Base-by-base conservation (phyloP, 1,284 basidiomycete genomes). In the Mycosarcoma maydis region DNA sequence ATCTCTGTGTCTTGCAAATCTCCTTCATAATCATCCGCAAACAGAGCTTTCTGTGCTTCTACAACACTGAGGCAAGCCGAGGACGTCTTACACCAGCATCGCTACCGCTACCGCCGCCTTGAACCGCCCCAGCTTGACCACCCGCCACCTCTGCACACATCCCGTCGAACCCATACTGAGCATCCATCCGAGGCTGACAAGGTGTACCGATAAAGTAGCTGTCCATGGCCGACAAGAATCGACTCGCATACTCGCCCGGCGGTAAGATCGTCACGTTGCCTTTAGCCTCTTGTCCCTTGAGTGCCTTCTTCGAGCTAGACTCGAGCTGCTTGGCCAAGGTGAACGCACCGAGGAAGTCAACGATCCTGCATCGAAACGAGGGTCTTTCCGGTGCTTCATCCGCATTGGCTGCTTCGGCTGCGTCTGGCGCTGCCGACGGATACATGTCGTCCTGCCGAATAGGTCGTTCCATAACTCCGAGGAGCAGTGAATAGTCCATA, bases 401-500 rank as follows among this genome's bases (percentile, higher is more conserved):
- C 23, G 20, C 29, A 16, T 59, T 50, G 14, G 16, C 33, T 9
- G 47, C 47, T n/a, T 47, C 60, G 10, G 41, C 19, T 16, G 11
- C 27, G 36, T 40, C 24, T 38, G 41, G 34, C 39, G n/a, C 55
- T 3, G 67, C 52, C 2, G 52, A 36, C 16, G 60, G 67, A n/a
- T 66, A 61, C 57, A 66, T 44, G 39, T 71, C 68, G 27, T 65
- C 57, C 14, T 44, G 44, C 5, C 65, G 39, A 17, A 71, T 47
- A 3, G 58, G 62, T 17, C 48, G 49, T 38, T 75, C 75, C 32
- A 55, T 69, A 37, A 76, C 73, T 10, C 75, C 76, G 16, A 78
- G 62, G n/a, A 78, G 64, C 27, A 78, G 65, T 36, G 76, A 78
- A 45, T 77, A 78, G 54, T 78, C 76, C 76, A 78, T 78, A 11